These are phyloP conservation scores for Diaporthe citrichinensis DNA, from an alignment of 2,329 filamentous ascomycete genomes.

Conservation along the genomic window DNA sequence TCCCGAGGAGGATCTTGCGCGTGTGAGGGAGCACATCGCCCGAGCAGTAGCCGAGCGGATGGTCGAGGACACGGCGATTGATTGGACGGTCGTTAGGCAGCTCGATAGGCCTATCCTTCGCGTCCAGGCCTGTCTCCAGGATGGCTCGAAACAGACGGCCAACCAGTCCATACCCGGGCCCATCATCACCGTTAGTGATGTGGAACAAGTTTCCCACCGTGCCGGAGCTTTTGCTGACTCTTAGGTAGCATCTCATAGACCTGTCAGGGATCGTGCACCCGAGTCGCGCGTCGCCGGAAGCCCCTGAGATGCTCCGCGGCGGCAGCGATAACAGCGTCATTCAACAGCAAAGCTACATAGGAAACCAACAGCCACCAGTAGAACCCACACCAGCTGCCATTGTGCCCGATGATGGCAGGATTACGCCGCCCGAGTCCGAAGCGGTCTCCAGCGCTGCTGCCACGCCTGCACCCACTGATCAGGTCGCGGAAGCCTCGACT, in stretches of 20 bases:
- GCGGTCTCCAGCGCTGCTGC: not conserved
- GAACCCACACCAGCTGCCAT: not conserved
- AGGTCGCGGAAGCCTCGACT: not conserved
- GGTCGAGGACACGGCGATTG: conserved; percentile 20
- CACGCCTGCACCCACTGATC: not conserved
- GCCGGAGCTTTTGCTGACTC: not conserved
- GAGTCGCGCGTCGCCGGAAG: conserved; percentile 2
- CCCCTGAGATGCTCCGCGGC: not conserved
- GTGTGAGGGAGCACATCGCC: conserved; percentile 26
- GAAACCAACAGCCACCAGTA: not conserved
- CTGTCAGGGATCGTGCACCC: conserved; percentile 2
- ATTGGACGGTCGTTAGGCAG: conserved; percentile 15
- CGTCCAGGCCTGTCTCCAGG: conserved; percentile 28
- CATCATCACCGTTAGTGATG: not conserved
- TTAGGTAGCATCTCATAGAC: conserved; percentile 9
- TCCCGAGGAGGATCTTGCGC: conserved; percentile 20
- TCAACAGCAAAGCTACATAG: not conserved
- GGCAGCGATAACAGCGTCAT: not conserved
- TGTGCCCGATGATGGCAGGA: not conserved
- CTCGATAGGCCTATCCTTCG: conserved; percentile 23
- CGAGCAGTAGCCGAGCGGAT: conserved; percentile 4
- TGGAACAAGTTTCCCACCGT: not conserved
- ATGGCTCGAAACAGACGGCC: conserved; percentile 21
- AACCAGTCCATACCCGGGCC: conserved; percentile 28
- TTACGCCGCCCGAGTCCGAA: conserved; percentile 19